Evolutionary conservation across 352 stramenopile genomes (phyloP), one percentile per base, ranked within the genome.

Genomic region (Pythium coloratum): DNA sequence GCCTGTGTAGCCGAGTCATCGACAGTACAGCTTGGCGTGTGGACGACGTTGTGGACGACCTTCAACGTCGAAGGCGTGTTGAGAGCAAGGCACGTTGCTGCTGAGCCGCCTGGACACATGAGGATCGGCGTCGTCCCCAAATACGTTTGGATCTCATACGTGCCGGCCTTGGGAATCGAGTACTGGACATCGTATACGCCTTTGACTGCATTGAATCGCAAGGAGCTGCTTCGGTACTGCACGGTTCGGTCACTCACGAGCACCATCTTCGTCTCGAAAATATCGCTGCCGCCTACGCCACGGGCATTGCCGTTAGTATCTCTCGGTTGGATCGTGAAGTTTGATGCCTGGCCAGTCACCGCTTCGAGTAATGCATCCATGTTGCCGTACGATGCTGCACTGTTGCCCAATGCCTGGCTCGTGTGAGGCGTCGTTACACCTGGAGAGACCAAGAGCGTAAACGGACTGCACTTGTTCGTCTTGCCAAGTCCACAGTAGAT

Each of bases 401-500:
- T 72, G 50, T 76, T 68, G 13, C 90, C 95, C 26, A 97, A 80
- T 14, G 89, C 91, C 72, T 98, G 92, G 46, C 83, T 97, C 2
- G 88, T 97, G 46, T 93, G 87, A 1, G 94, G 79, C 9, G 92
- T 88, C 16, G 94, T 97, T 33, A 83, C 72, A 3, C 96, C 97
- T 40, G 96, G 95, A 12, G 74, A 57, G 6, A 99, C 90, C 9
- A 72, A 75, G 6, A 99, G 62, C 5, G 71, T 51, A 66, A 99
- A 99, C 13, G 97, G 97, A 69, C 92, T 98, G 82, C 97, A 99
- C 71, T 98, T 98, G 42, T 92, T 78, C 1, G 83, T 72, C 55
- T 94, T 86, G 20, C 94, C 95, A 1, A 86, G 72, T 0, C 96
- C 96, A 64, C 96, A 99, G 73, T 98, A 99, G 71, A 99, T 99